Percentiles rank a stretch among this genome's conserved stretches.
phyloP scores from a whole-genome alignment of 352 stramenopile species.

The Globisporangium spinosum region DNA sequence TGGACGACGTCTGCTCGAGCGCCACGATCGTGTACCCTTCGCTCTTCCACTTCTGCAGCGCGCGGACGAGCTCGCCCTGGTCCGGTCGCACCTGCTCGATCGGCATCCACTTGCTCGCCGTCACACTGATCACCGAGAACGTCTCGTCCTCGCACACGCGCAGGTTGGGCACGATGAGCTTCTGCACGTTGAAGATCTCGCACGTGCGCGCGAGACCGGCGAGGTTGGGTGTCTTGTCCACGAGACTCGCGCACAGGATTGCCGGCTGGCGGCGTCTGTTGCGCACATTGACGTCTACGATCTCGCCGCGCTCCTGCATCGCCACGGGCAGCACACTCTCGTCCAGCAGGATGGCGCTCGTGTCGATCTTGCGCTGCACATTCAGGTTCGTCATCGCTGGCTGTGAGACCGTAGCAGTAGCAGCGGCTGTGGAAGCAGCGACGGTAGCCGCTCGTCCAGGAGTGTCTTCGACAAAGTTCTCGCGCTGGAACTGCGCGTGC shows the following conservation, averaged over 20 bases:
- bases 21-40: conserved; percentile 92
- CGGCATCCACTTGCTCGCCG: conserved; percentile 93
- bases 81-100: conserved; percentile 86
- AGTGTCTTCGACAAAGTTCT: conserved; percentile 41
- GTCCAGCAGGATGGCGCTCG: conserved; percentile 51
- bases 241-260: conserved; percentile 83
- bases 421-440: background rate
- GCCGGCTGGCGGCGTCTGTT: conserved; percentile 52
- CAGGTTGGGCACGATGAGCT: conserved; percentile 88
- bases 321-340: conserved; percentile 50
- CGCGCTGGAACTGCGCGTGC: conserved; percentile 72
- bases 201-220: conserved; percentile 91
- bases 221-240: conserved; percentile 95
- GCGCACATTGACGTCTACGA: conserved; percentile 39
- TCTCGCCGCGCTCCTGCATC: conserved; percentile 35
- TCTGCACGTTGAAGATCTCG: conserved; percentile 93
- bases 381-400: conserved; percentile 12
- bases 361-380: conserved; percentile 83
- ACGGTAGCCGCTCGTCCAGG: background rate
- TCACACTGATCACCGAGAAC: conserved; percentile 92
- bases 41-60: conserved; percentile 63
- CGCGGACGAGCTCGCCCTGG: conserved; percentile 29
- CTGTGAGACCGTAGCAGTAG: background rate
- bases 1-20: conserved; percentile 93
- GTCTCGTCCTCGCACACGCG: conserved; percentile 80